These are phyloP conservation scores for Physcomitrium patens DNA, from an alignment of 225 moss, liverwort and hornwort genomes.

Conservation along the genomic window DNA sequence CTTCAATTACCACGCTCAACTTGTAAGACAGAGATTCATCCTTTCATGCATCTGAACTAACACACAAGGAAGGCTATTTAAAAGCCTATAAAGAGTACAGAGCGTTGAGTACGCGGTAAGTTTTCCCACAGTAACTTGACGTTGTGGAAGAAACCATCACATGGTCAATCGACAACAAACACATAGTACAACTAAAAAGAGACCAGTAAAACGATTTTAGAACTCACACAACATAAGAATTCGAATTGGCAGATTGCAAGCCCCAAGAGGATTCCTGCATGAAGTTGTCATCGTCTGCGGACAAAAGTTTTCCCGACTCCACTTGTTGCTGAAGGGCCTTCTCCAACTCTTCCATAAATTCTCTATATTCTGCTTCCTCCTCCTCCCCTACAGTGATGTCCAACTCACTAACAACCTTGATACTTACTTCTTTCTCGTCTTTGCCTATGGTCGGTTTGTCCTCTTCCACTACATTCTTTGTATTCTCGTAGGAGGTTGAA, in stretches of 20 bases:
- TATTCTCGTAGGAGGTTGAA: slow-evolving; percentile 38
- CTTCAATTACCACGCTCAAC: slow-evolving; percentile 10
- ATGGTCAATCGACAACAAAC: neutral
- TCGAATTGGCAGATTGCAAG: slow-evolving; percentile 54
- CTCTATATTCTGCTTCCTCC: slow-evolving; percentile 66
- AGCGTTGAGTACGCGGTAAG: neutral
- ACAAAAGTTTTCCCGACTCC: slow-evolving; percentile 34
- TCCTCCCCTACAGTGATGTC: slow-evolving; percentile 46
- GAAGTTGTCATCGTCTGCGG: slow-evolving; percentile 33
- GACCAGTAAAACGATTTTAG: neutral
- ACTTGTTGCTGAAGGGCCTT: slow-evolving; percentile 62
- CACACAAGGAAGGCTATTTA: neutral
- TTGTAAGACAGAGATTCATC: slow-evolving; percentile 30
- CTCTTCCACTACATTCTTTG: slow-evolving; percentile 29
- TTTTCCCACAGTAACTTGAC: slow-evolving; percentile 8
- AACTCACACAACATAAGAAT: slow-evolving; percentile 66
- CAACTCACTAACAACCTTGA: slow-evolving; percentile 42
- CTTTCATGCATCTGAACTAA: slow-evolving; percentile 19
- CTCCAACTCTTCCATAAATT: slow-evolving; percentile 63
- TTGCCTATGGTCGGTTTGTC: slow-evolving; percentile 23
- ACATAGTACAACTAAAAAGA: neutral
- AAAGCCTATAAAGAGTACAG: slow-evolving; percentile 13
- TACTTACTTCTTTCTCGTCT: slow-evolving; percentile 48
- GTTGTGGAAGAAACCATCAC: slow-evolving; percentile 4
- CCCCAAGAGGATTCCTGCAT: slow-evolving; percentile 54